Evolutionary conservation across 441 rosid species (phyloP), one percentile per base, ranked within the genome.

Genomic region (Lagerstroemia fauriei): DNA sequence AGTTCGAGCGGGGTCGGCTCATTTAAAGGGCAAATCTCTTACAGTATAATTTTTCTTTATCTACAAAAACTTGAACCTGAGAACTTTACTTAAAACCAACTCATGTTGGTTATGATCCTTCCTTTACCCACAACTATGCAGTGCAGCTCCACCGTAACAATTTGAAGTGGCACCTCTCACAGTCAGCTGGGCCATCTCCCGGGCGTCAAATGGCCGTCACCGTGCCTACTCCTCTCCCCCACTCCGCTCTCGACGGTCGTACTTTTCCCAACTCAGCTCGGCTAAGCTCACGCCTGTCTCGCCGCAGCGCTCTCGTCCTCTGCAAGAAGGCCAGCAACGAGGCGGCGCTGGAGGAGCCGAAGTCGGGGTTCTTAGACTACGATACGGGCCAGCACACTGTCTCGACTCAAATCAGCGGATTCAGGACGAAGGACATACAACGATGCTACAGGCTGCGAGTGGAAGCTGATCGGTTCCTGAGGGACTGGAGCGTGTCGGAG

Each of bases 401-500:
- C 74, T 88, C 89, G 25, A 89, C 92, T 84, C 90, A 87, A 2
- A 81, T 95, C 63, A 83, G 83, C 80, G 99, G 98, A 65, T 81
- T 91, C 83, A 80, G 90, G 71, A 93, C 92, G 90, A 84, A 88
- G 53, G 92, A 95, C 73, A 88, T 94, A 7, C 89, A 93, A 8
- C 90, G 86, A 82, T 91, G 93, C 9, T 85, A 92, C 83, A 91
- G 94, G 65, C 59, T 93, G 34, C 85, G 88, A 2, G 94, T 92
- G 1, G 86, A 88, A 76, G 89, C 89, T 48, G 92, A 95, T 85
- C 88, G 95, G 82, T 92, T 94, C 88, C 98, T 94, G 89, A 92
- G 87, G 86, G 97, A 95, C 88, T 95, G 96, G 96, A 85, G 84
- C 46, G 86, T 95, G 14, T 91, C 96, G 57, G 90, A 93, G 78